These are phyloP conservation scores for Ceratobasidium sp. DNA, from an alignment of 1,284 basidiomycete genomes.

Conservation along the genomic window DNA sequence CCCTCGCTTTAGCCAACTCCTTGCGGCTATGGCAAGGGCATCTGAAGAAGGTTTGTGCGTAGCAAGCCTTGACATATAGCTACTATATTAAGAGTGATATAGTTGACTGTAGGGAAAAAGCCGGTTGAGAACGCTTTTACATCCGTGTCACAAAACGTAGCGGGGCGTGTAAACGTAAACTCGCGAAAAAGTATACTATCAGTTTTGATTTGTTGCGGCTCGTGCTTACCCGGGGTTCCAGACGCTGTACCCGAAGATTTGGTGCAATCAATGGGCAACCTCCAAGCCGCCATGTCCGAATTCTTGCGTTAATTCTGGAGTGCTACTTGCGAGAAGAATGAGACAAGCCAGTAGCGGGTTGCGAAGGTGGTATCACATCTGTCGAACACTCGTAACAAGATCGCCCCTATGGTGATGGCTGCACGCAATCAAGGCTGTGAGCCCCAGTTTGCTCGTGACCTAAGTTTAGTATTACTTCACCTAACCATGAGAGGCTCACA, in stretches of 20 bases:
- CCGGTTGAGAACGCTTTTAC: slow-evolving; percentile 69
- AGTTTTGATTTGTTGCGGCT: slow-evolving; percentile 15
- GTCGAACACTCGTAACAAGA: slow-evolving; percentile 78
- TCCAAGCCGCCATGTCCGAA: slow-evolving; percentile 90
- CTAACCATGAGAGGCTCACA: slow-evolving; percentile 7
- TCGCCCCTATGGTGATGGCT: slow-evolving; percentile 72
- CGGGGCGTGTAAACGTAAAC: slow-evolving; percentile 68
- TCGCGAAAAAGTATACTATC: slow-evolving; percentile 63
- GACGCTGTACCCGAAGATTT: slow-evolving; percentile 82
- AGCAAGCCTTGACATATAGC: too few relatives aligned
- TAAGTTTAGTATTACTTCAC: slow-evolving; percentile 57
- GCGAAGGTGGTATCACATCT: slow-evolving; percentile 87
- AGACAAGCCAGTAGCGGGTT: slow-evolving; percentile 62
- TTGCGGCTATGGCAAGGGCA: slow-evolving; percentile 19
- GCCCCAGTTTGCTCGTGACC: slow-evolving; percentile 68
- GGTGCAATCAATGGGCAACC: slow-evolving; percentile 82
- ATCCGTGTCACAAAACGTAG: slow-evolving; percentile 82
- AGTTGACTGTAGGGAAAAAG: slow-evolving; percentile 71
- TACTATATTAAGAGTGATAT: slow-evolving; percentile 5
- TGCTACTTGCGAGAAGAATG: slow-evolving; percentile 70
- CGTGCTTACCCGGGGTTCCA: slow-evolving; percentile 48
- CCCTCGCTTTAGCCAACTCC: not conserved
- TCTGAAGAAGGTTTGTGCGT: slow-evolving; percentile 2
- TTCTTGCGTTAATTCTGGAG: too few relatives aligned
- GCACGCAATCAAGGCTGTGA: slow-evolving; percentile 72